Conservation (phyloP, 2,329 filamentous ascomycete genomes). For the Trichoderma semiorbis region DNA sequence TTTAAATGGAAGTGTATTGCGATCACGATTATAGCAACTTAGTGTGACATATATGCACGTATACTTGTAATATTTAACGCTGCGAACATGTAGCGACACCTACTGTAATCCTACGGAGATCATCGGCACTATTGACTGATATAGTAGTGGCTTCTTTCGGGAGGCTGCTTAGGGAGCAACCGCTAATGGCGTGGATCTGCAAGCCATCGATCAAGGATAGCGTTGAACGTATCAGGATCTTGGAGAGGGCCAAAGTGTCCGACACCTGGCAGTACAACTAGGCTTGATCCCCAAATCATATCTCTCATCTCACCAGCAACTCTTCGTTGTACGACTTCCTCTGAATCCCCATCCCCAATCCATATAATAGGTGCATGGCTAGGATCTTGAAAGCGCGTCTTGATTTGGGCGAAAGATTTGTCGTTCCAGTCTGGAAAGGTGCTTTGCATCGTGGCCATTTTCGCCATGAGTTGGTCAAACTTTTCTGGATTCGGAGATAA, state of each 20-base stretch:
- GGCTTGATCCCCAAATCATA: background rate
- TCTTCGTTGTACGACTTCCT: background rate
- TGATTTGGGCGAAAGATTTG: background rate
- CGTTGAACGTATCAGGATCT: background rate
- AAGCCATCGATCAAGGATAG: background rate
- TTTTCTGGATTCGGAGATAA: background rate
- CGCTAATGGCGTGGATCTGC: background rate
- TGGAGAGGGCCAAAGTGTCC: background rate
- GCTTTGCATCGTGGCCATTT: background rate
- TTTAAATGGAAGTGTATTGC: background rate
- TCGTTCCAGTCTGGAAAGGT: background rate
- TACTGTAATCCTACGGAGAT: background rate
- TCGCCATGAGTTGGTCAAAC: background rate
- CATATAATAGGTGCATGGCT: background rate
- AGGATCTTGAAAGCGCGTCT: background rate
- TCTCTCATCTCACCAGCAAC: background rate
- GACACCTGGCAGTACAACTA: background rate
- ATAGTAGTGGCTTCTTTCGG: background rate
- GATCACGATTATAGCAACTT: background rate
- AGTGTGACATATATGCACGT: background rate
- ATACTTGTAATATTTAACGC: background rate
- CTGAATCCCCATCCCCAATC: background rate
- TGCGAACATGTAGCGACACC: background rate
- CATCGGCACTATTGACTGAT: background rate
- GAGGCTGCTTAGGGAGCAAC: background rate